A percentile compares a stretch with the other conserved stretches of the same genome.
phyloP scores from a whole-genome alignment of 2,329 filamentous ascomycete species.

The Colletotrichum tanaceti region DNA sequence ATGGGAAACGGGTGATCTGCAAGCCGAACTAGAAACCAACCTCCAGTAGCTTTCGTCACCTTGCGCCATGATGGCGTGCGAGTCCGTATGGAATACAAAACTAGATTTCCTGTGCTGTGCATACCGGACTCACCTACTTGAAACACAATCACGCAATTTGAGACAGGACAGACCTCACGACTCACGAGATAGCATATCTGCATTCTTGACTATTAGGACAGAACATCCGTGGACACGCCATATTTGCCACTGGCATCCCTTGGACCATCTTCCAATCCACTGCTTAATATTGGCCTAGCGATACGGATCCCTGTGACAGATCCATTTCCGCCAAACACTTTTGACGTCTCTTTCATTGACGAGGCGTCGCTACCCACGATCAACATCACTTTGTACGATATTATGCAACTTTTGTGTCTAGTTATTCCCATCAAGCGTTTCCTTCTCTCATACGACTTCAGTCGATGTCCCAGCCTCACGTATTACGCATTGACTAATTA shows the following conservation, averaged over 20 bases:
- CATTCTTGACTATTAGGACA: slow-evolving; percentile 32
- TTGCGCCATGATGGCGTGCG: slow-evolving; percentile 39
- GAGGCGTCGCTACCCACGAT: too few species aligned
- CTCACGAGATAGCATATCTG: background rate
- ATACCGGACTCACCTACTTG: slow-evolving; percentile 3
- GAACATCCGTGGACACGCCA: slow-evolving; percentile 13
- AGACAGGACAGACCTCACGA: slow-evolving; percentile 19
- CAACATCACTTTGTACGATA: background rate
- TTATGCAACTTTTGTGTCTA: background rate
- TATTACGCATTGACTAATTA: too few species aligned
- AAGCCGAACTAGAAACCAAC: background rate
- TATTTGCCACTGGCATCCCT: background rate
- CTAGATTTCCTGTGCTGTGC: background rate
- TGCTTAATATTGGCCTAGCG: background rate
- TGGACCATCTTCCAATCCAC: background rate
- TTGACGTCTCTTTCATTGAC: background rate
- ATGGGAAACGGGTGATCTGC: background rate
- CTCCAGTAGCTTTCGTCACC: slow-evolving; percentile 23
- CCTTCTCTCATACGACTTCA: too few species aligned
- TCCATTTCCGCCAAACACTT: background rate
- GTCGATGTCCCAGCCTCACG: background rate
- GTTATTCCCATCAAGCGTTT: background rate
- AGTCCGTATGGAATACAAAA: slow-evolving; percentile 1
- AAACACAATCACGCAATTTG: slow-evolving; percentile 33
- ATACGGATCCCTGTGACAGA: background rate